Evolutionary conservation across 441 rosid genomes (phyloP).

Genomic region (Eutrema salsugineum): DNA sequence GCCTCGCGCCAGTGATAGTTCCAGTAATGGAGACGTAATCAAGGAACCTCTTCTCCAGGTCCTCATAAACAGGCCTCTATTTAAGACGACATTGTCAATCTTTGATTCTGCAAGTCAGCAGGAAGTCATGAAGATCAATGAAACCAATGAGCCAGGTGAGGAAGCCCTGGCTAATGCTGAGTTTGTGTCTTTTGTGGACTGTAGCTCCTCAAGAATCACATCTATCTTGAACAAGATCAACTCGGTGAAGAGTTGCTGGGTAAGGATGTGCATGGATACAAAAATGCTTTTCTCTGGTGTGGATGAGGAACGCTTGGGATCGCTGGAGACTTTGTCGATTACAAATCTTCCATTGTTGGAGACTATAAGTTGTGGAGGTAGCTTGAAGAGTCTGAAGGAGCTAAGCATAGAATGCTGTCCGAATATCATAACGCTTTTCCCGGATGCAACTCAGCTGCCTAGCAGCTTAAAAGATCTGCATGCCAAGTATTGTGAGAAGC

Average conservation of each 20-base stretch:
- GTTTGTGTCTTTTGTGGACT: conserved; percentile 33
- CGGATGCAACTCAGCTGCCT: conserved; percentile 23
- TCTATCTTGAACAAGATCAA: conserved; percentile 25
- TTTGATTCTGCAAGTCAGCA: neutral
- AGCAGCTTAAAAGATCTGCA: conserved; percentile 30
- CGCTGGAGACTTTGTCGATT: conserved; percentile 38
- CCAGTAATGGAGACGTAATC: neutral
- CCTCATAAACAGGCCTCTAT: neutral
- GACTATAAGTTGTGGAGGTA: conserved; percentile 8
- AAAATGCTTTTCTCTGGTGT: conserved; percentile 25
- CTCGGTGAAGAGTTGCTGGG: conserved; percentile 37
- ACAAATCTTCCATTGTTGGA: conserved; percentile 37
- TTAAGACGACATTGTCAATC: conserved; percentile 5
- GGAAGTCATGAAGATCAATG: conserved; percentile 34
- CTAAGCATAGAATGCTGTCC: conserved; percentile 48
- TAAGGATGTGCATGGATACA: conserved; percentile 37
- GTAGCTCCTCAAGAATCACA: conserved; percentile 14
- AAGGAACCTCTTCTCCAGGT: conserved; percentile 3
- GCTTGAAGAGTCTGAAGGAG: conserved; percentile 30
- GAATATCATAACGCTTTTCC: conserved; percentile 28
- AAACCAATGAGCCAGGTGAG: conserved; percentile 26
- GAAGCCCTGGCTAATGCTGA: conserved; percentile 30
- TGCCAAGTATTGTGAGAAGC: conserved; percentile 37
- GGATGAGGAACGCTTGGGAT: conserved; percentile 10
- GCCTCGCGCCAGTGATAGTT: neutral